Evolutionary conservation across 768 basidiomycete species (phyloP).

Genomic region (Amyloporia xantha): DNA sequence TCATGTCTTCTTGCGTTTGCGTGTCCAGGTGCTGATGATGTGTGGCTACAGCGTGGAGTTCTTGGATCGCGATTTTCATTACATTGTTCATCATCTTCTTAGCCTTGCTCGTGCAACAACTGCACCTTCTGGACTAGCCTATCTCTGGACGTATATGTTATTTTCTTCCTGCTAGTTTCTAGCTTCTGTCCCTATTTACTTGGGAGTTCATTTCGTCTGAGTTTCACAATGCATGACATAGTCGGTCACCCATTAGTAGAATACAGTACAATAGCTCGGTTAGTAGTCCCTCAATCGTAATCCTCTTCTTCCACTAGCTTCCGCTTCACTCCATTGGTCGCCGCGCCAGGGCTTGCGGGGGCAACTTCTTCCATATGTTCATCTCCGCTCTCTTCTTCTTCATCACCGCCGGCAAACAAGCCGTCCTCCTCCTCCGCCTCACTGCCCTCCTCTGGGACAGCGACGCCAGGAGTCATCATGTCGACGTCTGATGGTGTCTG

Average conservation of each 20-base stretch:
- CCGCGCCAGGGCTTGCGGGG: constrained; percentile 32
- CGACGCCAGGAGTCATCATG: constrained; percentile 38
- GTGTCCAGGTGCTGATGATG: neutral
- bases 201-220: too few species aligned
- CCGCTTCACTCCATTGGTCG: constrained; percentile 57
- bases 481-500: constrained; percentile 66
- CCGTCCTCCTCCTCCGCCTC: constrained; percentile 77
- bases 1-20: neutral
- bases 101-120: constrained; percentile 22
- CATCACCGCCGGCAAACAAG: constrained; percentile 70
- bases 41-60: constrained; percentile 21
- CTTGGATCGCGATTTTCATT: constrained; percentile 22
- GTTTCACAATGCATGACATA: too few species aligned
- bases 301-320: constrained; percentile 85
- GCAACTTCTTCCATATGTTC: constrained; percentile 78
- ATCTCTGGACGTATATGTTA: neutral
- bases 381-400: constrained; percentile 49
- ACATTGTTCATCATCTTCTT: constrained; percentile 26
- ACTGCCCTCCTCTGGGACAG: constrained; percentile 47
- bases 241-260: too few species aligned
- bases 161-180: constrained; percentile 9
- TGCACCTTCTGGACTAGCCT: constrained; percentile 12
- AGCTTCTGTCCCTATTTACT: too few species aligned
- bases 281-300: constrained; percentile 48
- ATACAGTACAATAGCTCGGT: neutral